Conservation (phyloP, 805 yeast genomes). For the Yarrowia bubula region DNA sequence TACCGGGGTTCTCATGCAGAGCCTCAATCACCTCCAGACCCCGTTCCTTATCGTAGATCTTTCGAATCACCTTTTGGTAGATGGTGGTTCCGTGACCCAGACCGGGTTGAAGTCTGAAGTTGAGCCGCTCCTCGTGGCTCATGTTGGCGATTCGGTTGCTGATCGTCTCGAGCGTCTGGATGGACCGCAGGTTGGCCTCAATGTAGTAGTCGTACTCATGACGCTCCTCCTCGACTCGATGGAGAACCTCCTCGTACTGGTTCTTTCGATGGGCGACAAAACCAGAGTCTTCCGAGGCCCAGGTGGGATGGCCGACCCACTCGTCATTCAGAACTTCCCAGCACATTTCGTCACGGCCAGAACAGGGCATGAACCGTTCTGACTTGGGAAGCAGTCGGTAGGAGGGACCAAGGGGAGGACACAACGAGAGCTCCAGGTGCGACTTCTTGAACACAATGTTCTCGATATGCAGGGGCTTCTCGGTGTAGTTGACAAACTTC, state of each 20-base stretch:
- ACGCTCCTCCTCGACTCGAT: constrained; percentile 95
- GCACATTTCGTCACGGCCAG: constrained; percentile 98
- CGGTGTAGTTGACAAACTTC: constrained; percentile 83
- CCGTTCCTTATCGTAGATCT: constrained; percentile 88
- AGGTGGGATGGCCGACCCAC: constrained; percentile 99
- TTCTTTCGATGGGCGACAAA: constrained; percentile 98
- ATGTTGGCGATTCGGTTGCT: constrained; percentile 91
- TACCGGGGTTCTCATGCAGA: constrained; percentile 88
- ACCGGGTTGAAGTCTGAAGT: constrained; percentile 86
- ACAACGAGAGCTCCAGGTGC: constrained; percentile 80
- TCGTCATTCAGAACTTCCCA: constrained; percentile 98
- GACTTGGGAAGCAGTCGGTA: constrained; percentile 89
- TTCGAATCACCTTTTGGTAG: constrained; percentile 88
- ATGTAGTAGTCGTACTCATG: constrained; percentile 95
- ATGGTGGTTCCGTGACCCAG: constrained; percentile 93
- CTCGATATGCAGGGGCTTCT: constrained; percentile 81
- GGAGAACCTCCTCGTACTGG: constrained; percentile 93
- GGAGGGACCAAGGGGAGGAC: constrained; percentile 94
- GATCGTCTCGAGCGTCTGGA: constrained; percentile 91
- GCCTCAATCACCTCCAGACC: constrained; percentile 97
- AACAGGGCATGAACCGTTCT: constrained; percentile 94
- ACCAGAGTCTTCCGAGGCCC: constrained; percentile 99
- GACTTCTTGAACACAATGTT: constrained; percentile 85
- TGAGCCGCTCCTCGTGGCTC: constrained; percentile 84
- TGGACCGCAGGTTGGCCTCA: constrained; percentile 91